Evolutionary conservation across 2,329 filamentous ascomycete genomes (phyloP).

Genomic region (Calonectria pauciramosa): DNA sequence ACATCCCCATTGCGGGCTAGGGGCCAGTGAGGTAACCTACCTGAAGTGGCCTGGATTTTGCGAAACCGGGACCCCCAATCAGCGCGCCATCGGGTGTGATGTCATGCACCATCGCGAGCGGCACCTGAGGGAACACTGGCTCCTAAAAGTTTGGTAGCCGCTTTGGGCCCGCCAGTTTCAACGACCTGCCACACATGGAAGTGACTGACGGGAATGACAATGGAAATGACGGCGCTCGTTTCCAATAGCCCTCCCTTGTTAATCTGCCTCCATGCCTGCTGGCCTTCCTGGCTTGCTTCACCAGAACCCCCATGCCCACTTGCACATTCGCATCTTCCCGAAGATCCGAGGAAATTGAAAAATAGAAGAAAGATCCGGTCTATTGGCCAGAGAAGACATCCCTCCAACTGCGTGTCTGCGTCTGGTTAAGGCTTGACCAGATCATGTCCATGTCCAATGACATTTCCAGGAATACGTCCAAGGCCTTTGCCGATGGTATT

Average conservation of each 20-base stretch:
- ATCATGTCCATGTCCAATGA: background rate
- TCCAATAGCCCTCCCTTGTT: slow-evolving; percentile 15
- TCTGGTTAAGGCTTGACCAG: background rate
- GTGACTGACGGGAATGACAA: slow-evolving; percentile 21
- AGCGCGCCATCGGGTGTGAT: slow-evolving; percentile 25
- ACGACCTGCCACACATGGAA: slow-evolving; percentile 16
- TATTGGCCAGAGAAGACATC: background rate
- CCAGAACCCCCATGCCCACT: slow-evolving; percentile 5
- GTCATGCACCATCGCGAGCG: slow-evolving; percentile 25
- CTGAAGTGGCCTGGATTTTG: slow-evolving; percentile 7
- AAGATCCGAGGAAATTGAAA: slow-evolving; percentile 4
- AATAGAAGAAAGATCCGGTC: background rate
- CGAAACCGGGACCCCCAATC: slow-evolving; percentile 22
- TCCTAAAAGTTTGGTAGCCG: slow-evolving; percentile 22
- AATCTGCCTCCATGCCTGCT: slow-evolving; percentile 7
- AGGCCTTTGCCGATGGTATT: background rate
- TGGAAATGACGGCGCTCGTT: slow-evolving; percentile 20
- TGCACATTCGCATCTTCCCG: background rate
- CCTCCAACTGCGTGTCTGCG: slow-evolving; percentile 6
- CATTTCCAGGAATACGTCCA: background rate
- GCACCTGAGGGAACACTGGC: slow-evolving; percentile 16
- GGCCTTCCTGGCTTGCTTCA: slow-evolving; percentile 1
- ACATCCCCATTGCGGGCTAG: slow-evolving; percentile 11
- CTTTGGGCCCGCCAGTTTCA: slow-evolving; percentile 26
- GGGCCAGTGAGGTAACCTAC: slow-evolving; percentile 20